Evolutionary conservation across 768 basidiomycete species (phyloP).

Genomic region (Naematelia aurantialba): DNA sequence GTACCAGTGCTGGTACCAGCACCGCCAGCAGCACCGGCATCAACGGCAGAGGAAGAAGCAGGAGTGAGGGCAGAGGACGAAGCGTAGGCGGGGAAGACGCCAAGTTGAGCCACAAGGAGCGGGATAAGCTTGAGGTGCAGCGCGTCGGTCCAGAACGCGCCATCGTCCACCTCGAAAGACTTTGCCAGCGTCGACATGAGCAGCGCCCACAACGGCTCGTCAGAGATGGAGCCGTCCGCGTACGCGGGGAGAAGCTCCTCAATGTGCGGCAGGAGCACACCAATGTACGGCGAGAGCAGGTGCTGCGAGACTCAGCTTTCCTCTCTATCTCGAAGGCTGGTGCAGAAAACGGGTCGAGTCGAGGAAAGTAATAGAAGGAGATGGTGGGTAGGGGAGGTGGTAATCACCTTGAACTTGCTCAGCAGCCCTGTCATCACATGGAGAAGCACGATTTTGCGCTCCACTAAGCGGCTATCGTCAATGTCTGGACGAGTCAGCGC

Average conservation of each 20-base stretch:
- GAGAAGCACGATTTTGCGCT: constrained; percentile 68
- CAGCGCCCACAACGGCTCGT: constrained; percentile 60
- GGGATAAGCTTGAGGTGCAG: constrained; percentile 61
- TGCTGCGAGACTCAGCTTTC: constrained; percentile 58
- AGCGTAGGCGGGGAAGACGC: constrained; percentile 56
- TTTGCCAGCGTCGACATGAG: constrained; percentile 63
- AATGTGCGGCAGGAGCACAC: constrained; percentile 67
- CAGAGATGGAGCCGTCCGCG: constrained; percentile 49
- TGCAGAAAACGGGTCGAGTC: neutral
- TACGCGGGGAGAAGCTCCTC: constrained; percentile 62
- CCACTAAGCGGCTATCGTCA: constrained; percentile 47
- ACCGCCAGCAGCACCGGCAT: too few relatives aligned
- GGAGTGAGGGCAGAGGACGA: constrained; percentile 46
- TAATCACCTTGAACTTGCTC: constrained; percentile 77
- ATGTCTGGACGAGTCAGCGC: too few relatives aligned
- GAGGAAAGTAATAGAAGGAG: neutral
- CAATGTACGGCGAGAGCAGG: constrained; percentile 78
- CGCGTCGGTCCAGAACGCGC: constrained; percentile 86
- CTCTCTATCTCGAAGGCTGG: neutral
- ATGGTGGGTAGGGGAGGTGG: neutral
- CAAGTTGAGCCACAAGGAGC: constrained; percentile 63
- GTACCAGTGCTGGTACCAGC: too few relatives aligned
- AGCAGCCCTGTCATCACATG: constrained; percentile 69
- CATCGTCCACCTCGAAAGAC: constrained; percentile 73
- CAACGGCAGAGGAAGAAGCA: neutral